Conservation (phyloP, 139 green algal genomes). For the Pleodorina starrii region DNA sequence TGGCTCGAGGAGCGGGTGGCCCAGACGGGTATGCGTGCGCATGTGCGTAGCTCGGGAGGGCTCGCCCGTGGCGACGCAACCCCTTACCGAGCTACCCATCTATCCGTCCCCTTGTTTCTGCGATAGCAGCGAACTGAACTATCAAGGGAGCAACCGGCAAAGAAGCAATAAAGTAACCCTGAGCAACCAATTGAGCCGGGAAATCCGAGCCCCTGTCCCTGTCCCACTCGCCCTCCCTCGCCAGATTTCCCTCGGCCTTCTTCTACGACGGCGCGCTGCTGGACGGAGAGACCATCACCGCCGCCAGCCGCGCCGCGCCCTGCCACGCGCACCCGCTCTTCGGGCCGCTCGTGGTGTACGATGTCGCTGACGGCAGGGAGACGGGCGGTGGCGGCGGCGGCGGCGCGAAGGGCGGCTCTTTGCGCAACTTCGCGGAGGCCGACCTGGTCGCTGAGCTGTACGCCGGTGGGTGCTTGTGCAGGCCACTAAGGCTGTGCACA, state of each 20-base stretch:
- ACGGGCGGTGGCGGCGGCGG: slow-evolving; percentile 39
- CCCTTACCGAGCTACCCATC: too few relatives aligned
- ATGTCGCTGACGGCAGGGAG: slow-evolving; percentile 71
- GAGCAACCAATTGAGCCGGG: too few relatives aligned
- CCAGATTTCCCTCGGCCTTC: slow-evolving; percentile 66
- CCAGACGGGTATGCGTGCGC: too few relatives aligned
- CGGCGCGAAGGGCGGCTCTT: slow-evolving; percentile 57
- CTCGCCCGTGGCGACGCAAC: too few relatives aligned
- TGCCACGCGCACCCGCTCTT: slow-evolving; percentile 66
- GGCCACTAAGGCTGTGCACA: too few relatives aligned
- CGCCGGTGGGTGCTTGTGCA: slow-evolving; percentile 54
- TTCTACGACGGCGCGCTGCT: slow-evolving; percentile 78
- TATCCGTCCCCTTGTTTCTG: too few relatives aligned
- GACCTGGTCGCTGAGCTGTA: slow-evolving; percentile 67
- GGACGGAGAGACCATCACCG: slow-evolving; percentile 59
- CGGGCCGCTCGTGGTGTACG: slow-evolving; percentile 62
- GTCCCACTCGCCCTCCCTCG: not conserved
- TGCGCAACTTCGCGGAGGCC: slow-evolving; percentile 71
- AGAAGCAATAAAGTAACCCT: too few relatives aligned
- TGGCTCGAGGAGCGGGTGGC: too few relatives aligned
- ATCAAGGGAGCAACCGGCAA: too few relatives aligned
- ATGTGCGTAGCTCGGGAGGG: too few relatives aligned
- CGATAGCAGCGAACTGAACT: too few relatives aligned
- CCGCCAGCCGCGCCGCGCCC: slow-evolving; percentile 51
- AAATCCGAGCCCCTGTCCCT: too few relatives aligned